Percentiles rank a stretch among this genome's conserved stretches.
Evolutionary conservation across 1,139 yeast genomes (phyloP).

Genomic region (Yamadazyma oceani): DNA sequence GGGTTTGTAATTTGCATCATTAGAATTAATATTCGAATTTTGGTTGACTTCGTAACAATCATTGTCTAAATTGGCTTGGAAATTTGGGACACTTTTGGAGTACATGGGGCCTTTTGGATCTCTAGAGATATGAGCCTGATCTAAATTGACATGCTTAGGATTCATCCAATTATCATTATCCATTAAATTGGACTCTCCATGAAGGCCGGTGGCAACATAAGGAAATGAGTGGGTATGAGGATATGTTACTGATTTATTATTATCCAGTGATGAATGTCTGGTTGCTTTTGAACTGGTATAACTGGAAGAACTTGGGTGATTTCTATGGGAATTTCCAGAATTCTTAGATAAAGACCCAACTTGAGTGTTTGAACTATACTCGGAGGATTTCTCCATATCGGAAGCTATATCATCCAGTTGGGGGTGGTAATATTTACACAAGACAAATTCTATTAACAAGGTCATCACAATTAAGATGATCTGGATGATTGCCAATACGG

Average conservation of each 20-base stretch:
- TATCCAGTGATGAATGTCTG: neutral
- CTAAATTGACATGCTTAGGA: constrained; percentile 7
- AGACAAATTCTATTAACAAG: too few species aligned
- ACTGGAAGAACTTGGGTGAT: neutral
- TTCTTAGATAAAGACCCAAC: neutral
- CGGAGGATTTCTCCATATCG: neutral
- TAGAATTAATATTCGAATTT: neutral
- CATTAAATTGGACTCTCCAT: constrained; percentile 4
- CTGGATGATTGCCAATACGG: neutral
- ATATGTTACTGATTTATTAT: neutral
- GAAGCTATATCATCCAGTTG: too few species aligned
- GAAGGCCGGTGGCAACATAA: neutral
- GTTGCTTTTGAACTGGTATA: neutral
- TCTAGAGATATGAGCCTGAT: neutral
- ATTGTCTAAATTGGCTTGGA: neutral
- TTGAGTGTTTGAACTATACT: neutral
- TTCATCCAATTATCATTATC: constrained; percentile 17
- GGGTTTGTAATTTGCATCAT: neutral
- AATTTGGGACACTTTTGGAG: constrained; percentile 3
- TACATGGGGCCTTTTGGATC: neutral
- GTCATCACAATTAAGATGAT: neutral
- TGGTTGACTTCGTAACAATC: neutral
- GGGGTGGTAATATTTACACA: too few species aligned
- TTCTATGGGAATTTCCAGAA: neutral
- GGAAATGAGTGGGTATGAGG: neutral